These are phyloP conservation scores for Phialophora macrospora DNA, from an alignment of 2,329 filamentous ascomycete species.

Conservation along the genomic window DNA sequence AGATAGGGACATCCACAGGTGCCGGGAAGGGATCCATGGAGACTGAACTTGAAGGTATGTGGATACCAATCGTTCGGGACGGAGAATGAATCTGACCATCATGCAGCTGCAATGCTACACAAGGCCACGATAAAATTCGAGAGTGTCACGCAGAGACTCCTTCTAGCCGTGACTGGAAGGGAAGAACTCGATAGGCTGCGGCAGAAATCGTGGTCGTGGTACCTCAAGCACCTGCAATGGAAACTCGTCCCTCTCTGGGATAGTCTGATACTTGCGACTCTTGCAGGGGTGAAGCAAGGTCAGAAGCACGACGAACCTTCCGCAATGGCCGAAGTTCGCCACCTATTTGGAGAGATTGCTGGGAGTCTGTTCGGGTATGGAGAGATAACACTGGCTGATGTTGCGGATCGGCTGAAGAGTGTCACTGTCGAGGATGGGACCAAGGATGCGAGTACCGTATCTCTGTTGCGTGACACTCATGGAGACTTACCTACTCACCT, in stretches of 20 bases:
- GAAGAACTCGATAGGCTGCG: slow-evolving; percentile 3
- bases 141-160: not conserved
- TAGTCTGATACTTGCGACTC: not conserved
- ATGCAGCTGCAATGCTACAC: not conserved
- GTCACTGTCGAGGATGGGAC: not conserved
- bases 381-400: not conserved
- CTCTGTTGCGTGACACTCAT: slow-evolving; percentile 8
- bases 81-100: not conserved
- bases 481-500: slow-evolving; percentile 7
- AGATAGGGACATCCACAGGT: slow-evolving; percentile 1
- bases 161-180: slow-evolving; percentile 8
- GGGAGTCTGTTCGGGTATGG: not conserved
- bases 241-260: slow-evolving; percentile 9
- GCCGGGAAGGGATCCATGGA: not conserved
- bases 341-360: not conserved
- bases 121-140: not conserved
- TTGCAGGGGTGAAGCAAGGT: not conserved
- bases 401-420: not conserved
- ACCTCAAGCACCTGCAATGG: slow-evolving; percentile 6
- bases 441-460: not conserved
- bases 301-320: not conserved
- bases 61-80: not conserved
- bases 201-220: slow-evolving; percentile 13
- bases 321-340: not conserved
- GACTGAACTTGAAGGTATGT: slow-evolving; percentile 5